Evolutionary conservation across 352 stramenopile genomes (phyloP), one percentile per base, ranked within the genome.

Genomic region (Globisporangium orthogonon): DNA sequence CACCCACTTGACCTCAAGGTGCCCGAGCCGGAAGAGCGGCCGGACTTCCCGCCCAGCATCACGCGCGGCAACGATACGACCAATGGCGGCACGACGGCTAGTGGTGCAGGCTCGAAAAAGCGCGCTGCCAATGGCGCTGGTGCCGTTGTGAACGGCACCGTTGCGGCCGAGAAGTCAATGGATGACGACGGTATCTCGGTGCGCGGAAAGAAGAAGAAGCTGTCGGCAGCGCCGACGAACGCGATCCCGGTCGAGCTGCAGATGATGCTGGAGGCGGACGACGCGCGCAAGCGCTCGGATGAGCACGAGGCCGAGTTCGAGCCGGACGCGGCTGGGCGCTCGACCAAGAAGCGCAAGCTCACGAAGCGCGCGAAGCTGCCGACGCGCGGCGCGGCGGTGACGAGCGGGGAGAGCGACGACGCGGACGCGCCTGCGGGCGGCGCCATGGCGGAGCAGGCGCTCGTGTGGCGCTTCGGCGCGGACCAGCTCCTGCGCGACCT

Each of bases 201-300:
- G 58, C 78, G 81, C 9, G 73, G 66, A 30, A 89, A 89, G 65
- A 86, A 87, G 59, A 86, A 86, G 61, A 71, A 73, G 56, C 69
- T 69, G 54, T 54, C 67, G 31, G 33, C 63, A 1, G 56, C 69
- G 3, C 18, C 65, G 9, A 70, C 60, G 52, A 85, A 75, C 52
- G 63, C 61, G 58, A 70, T 95, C 33, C 86, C 86, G 0, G 76
- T 95, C 14, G 86, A 94, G 63, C 64, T 95, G 50, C 83, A 94
- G 66, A 78, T 94, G 67, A 92, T 95, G 70, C 67, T 94, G 10
- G 80, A 93, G 54, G 82, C 83, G 0, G 83, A 95, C 30, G 78
- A 91, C 31, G 62, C 61, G 23, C 64, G 58, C 23, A 70, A 76
- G 7, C 66, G 70, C 48, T 70, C 75, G 9, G 70, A 74, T 45